Evolutionary conservation across 192 early-diverging fungal species (phyloP).

Genomic region (Chytriomyces sp.): DNA sequence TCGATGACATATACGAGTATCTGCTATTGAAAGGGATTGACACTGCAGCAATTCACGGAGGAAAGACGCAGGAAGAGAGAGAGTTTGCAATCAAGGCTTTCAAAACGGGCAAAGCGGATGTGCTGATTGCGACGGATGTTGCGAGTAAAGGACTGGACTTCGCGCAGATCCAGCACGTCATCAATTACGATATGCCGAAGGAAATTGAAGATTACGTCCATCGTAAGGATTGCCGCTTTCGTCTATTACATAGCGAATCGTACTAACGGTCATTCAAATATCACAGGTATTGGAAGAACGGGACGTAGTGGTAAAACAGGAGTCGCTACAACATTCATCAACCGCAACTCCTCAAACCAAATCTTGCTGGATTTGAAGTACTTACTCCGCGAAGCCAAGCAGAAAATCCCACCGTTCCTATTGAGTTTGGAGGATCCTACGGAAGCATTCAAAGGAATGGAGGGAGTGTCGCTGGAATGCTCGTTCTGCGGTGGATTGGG

Average conservation of each 20-base stretch:
- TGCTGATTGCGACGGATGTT: conserved; percentile 96
- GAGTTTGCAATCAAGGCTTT: conserved; percentile 93
- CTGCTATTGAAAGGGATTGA: conserved; percentile 93
- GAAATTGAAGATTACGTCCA: conserved; percentile 96
- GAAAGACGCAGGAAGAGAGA: conserved; percentile 96
- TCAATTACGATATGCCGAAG: conserved; percentile 99
- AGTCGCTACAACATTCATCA: conserved; percentile 96
- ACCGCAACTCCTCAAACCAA: conserved; percentile 86
- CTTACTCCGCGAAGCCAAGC: conserved; percentile 88
- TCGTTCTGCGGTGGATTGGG: conserved; percentile 94
- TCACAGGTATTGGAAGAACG: conserved; percentile 87
- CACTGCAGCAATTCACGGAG: conserved; percentile 92
- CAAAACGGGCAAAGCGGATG: conserved; percentile 90
- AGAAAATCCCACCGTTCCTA: conserved; percentile 86
- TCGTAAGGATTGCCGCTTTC: no score
- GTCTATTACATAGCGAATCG: no score
- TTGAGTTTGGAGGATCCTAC: conserved; percentile 85
- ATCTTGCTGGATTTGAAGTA: conserved; percentile 95
- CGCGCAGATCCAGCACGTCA: conserved; percentile 94
- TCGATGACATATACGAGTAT: conserved; percentile 98
- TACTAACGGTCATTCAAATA: conserved; percentile 66
- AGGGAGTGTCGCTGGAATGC: conserved; percentile 69
- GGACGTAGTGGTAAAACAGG: conserved; percentile 97
- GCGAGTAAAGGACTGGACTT: conserved; percentile 97
- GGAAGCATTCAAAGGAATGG: conserved; percentile 79